phyloP scores from a whole-genome alignment of 139 green algal species.

The Micractinium conductrix region DNA sequence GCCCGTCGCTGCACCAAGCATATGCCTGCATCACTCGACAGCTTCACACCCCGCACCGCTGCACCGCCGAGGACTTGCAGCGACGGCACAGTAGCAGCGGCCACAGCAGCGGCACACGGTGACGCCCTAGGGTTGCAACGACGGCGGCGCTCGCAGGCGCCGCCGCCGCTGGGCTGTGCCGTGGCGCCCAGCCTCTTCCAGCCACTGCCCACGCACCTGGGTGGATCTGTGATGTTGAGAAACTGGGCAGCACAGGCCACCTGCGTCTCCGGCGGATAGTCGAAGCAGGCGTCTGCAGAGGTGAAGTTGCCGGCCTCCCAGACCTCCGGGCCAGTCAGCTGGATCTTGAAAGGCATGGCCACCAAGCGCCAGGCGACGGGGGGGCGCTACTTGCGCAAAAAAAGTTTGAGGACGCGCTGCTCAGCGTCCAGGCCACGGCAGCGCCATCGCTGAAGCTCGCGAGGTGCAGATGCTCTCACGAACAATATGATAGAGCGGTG shows the following conservation, averaged over 20 bases:
- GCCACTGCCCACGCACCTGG: not conserved
- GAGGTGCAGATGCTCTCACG: not conserved
- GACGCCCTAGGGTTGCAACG: not conserved
- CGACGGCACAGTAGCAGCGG: not conserved
- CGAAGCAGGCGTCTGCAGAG: constrained; percentile 2
- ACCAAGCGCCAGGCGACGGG: not conserved
- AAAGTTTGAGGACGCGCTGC: too few species aligned
- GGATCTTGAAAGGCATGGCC: not conserved
- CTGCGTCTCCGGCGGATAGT: constrained; percentile 12
- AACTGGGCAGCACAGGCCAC: constrained; percentile 36
- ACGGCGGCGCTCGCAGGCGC: not conserved
- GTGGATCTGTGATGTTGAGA: constrained; percentile 46
- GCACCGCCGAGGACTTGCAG: not conserved
- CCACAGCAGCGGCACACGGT: not conserved
- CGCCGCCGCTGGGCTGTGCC: not conserved
- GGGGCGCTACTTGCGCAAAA: not conserved
- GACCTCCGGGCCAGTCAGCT: not conserved
- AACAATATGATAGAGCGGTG: not conserved
- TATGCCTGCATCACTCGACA: too few species aligned
- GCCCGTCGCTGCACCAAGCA: too few species aligned
- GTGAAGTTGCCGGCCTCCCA: too few species aligned
- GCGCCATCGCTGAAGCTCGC: not conserved
- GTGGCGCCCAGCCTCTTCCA: not conserved
- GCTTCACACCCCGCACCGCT: too few species aligned
- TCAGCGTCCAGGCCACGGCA: not conserved